Evolutionary conservation across 2,329 filamentous ascomycete species (phyloP), one percentile per base, ranked within the genome.

Genomic region (Paecilomyces sp.): DNA sequence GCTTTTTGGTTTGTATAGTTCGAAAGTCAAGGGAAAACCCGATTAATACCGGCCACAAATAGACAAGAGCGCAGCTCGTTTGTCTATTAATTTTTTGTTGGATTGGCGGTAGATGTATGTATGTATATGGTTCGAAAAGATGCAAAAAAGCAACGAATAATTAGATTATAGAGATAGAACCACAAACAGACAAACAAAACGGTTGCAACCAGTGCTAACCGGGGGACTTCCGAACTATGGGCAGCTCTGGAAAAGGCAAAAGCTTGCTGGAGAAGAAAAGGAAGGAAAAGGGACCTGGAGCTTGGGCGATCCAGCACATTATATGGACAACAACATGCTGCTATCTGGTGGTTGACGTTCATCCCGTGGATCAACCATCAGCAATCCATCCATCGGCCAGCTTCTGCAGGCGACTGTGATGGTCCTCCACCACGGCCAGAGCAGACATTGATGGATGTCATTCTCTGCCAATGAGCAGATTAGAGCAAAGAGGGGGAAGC

Each of bases 261-360:
- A 79, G 79, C 86, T 89, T 89, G 87, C 86, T 88, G 81, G 81
- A 81, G 85, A 85, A 79, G 78, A 72, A 71, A 74, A 71, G 68
- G 67, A 75, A 76, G 76, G 11, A 70, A 71, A 68, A 72, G 69
- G 66, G 68, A 71, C 67, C 69, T 69, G 58, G 65, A 55, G 56
- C n/a, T 47, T 0, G 41, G 41, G 41, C 41, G 41, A 47, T 47
- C 41, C 8, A 47, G 52, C 30, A 36, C 15, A 51, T 30, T 52
- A 52, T n/a, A 52, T 33, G 54, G 34, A 24, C 28, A 30, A 31
- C 28, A 18, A 31, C 30, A 41, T 24, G 15, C 25, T 41, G 33
- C 28, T 50, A 62, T 68, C 41, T 15, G 15, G n/a, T 18, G 41
- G n/a, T 47, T 47, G 15, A 47, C n/a, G 2, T 22, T 9, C 41